Base-by-base conservation (phyloP, 345 rosid genomes). In the Punica granatum region DNA sequence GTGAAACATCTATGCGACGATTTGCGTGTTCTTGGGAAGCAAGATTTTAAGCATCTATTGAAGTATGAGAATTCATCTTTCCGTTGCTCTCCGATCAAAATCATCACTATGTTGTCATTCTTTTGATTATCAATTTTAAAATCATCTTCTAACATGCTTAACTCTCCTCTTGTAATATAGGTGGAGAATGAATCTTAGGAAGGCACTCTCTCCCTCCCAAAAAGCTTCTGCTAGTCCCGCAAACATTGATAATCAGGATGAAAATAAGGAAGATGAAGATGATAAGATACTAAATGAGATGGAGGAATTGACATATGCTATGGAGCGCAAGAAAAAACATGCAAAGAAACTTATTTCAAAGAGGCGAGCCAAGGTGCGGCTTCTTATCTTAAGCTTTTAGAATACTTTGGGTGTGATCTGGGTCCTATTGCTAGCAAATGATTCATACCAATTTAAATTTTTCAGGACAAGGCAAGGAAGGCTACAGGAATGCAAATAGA, bases 251-350 rank as follows among this genome's bases (percentile, higher is more conserved):
- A 44, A 26, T 14, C 81, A 64, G 32, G 80, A 73, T 43, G 83
- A 85, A 46, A 78, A 69, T 46, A 83, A 81, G 63, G 86, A 80
- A 74, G 88, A 88, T 68, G 93, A 82, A 41, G 98, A 94, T 76
- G 96, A 91, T 78, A 91, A 69, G 73, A 75, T 89, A 63, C 92
- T 94, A 48, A 86, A 89, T 78, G 99, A 94, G 81, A 86, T 94
- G 92, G 99, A 91, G 71, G 97, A 94, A 76, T 71, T 94, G 72
- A 83, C 86, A 18, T 69, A 78, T 79, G 86, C 92, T 67, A 81
- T 77, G 80, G 98, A 89, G 34, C 84, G 75, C 64, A 89, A 80
- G 83, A 94, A 89, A 88, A 94, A 94, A 72, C 85, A 79, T 21
- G 86, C 75, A 42, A 87, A 89, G 79, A 94, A 89, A 78, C 74